Evolutionary conservation across 139 green algal genomes (phyloP), one percentile per base, ranked within the genome.

Genomic region (Chlorella sp.): DNA sequence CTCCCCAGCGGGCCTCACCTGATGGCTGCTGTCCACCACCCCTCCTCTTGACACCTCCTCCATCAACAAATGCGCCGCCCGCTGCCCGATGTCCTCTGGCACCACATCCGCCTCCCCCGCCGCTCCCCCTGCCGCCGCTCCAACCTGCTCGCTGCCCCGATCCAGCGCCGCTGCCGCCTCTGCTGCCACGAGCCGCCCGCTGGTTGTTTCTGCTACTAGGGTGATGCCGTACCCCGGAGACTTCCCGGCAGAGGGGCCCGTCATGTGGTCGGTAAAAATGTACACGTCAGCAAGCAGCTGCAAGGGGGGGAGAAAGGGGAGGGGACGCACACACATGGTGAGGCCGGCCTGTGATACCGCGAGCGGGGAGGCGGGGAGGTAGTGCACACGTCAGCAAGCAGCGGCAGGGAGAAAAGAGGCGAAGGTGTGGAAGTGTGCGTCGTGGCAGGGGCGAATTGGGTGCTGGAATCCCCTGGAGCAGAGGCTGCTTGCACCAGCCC

Each of bases 261-360:
- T 94, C 82, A 96, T 93, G 76, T 99, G 96, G 89, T 99, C 98
- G 0, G 98, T 99, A 94, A 99, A 99, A 81, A 99, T 98, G 93
- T 97, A 99, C 71, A 99, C 98, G 86, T 99, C 98, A 2, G 98
- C 94, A 77, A 99, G 93, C 84, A 99, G 94, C 53, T 89, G 87
- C 79, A 69, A 28, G 28, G 39, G 24, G 5, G 64, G 34, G 15
- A 80, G 69, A 30, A 64, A 9, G 37, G 37, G 75, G 34, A 57
- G 48, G 9, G 48, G 48, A 9, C 48, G 9, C 9, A 9, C 5
- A 57, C 9, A 57, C 48, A 9, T 9, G 9, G 48, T 9, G 48
- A 57, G 9, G 48, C 7, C 48, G 48, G 48, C 7, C 9, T 57
- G 48, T 57, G 48, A 16, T 57, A n/a, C n/a, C n/a, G n/a, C n/a